Conservation (phyloP, 257 asterid species). For the Solanum chmielewskii region DNA sequence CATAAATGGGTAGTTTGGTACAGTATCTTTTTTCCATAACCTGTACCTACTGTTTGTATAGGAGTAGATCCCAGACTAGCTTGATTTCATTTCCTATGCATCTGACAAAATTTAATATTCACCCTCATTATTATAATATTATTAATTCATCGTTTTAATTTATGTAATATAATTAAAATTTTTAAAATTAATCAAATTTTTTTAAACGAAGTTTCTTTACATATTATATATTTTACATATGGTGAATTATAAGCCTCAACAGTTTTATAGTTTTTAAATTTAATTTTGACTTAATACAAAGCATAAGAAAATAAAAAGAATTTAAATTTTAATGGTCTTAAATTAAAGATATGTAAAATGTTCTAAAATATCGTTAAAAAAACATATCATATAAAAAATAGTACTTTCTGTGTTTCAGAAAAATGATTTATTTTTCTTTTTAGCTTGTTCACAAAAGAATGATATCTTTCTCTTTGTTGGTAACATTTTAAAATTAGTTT, state of each 20-base stretch:
- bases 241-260: neutral
- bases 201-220: rapidly evolving
- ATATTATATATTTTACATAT: too few species aligned
- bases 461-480: too few species aligned
- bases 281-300: too few species aligned
- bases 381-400: too few species aligned
- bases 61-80: constrained; percentile 30
- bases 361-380: rapidly evolving
- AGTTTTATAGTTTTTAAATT: too few species aligned
- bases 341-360: rapidly evolving
- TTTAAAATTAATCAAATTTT: neutral
- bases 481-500: too few species aligned
- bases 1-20: neutral
- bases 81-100: constrained; percentile 24
- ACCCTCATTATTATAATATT: neutral
- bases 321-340: rapidly evolving
- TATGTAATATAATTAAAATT: neutral
- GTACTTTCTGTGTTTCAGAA: rapidly evolving
- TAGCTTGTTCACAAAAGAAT: too few species aligned
- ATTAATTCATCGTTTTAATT: neutral
- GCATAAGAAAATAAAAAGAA: too few species aligned
- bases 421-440: too few species aligned
- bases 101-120: constrained; percentile 8
- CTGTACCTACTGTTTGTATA: constrained; percentile 4
- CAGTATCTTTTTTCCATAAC: neutral